Evolutionary conservation across 139 green algal genomes (phyloP).

Genomic region (Coelastrella sp.): DNA sequence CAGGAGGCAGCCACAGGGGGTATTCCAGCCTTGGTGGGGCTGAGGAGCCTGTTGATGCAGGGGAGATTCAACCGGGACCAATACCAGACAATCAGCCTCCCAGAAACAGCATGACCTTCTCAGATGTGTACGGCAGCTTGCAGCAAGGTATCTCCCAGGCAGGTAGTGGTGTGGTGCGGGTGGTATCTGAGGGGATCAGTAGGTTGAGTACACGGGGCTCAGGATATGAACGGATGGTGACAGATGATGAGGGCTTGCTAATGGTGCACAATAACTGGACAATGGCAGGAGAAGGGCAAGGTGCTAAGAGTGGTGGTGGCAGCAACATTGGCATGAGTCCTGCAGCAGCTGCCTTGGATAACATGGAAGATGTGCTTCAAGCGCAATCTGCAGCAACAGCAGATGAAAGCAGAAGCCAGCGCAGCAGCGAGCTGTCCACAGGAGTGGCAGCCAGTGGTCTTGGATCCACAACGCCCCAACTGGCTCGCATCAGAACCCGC

Average conservation of each 20-base stretch:
- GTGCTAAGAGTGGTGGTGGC: background rate
- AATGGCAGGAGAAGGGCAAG: background rate
- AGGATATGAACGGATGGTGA: background rate
- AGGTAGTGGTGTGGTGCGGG: background rate
- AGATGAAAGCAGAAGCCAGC: slow-evolving; percentile 6
- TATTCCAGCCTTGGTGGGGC: slow-evolving; percentile 13
- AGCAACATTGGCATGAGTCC: background rate
- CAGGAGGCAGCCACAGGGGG: slow-evolving; percentile 4
- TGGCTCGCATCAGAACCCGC: slow-evolving; percentile 22
- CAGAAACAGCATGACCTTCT: background rate
- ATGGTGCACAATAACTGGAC: background rate
- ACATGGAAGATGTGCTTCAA: background rate
- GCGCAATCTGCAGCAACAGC: background rate
- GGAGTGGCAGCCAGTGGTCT: no score
- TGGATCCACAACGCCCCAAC: background rate
- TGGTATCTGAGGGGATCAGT: background rate
- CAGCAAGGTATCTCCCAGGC: slow-evolving; percentile 10
- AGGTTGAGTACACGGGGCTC: background rate
- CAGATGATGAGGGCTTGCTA: background rate
- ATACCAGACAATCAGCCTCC: background rate
- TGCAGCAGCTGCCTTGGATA: background rate
- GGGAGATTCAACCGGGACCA: background rate
- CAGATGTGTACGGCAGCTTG: slow-evolving; percentile 4
- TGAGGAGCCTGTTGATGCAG: background rate
- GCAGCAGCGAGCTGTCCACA: background rate